Conservation (phyloP, 2,329 filamentous ascomycete genomes). For the Whalleya microplaca region DNA sequence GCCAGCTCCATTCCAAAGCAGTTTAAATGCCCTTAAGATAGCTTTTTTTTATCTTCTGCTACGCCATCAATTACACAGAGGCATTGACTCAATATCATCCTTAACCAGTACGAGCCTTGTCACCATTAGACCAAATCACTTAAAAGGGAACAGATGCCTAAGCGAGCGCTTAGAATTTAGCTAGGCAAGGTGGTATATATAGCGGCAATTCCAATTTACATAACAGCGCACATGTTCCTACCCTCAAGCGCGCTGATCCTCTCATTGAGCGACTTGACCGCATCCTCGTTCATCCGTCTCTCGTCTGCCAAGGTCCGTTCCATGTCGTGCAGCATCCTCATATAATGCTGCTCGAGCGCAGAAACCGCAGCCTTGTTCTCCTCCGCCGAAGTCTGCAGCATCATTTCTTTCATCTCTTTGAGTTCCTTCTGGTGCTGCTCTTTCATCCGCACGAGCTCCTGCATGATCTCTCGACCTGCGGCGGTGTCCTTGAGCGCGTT, state of each 20-base stretch:
- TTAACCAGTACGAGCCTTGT: no score
- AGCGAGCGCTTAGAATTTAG: no score
- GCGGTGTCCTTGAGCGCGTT: conserved; percentile 51
- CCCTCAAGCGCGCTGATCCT: conserved; percentile 32
- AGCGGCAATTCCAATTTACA: conserved; percentile 20
- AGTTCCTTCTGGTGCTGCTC: conserved; percentile 63
- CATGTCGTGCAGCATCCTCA: conserved; percentile 27
- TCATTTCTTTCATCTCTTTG: conserved; percentile 41
- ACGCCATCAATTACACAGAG: no score
- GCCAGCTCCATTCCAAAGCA: no score
- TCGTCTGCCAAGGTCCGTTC: conserved; percentile 33
- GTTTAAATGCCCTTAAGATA: no score
- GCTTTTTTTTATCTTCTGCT: no score
- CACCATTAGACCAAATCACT: no score
- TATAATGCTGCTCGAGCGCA: conserved; percentile 34
- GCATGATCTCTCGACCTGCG: conserved; percentile 57
- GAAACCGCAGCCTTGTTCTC: conserved; percentile 30
- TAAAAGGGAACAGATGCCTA: no score
- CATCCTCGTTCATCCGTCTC: conserved; percentile 33
- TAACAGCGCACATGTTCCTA: conserved; percentile 27
- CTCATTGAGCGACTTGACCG: conserved; percentile 27
- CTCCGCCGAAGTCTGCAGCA: conserved; percentile 27
- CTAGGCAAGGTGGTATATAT: no score
- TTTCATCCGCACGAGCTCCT: conserved; percentile 59
- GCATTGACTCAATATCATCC: no score